phyloP scores from a whole-genome alignment of 495 filamentous ascomycete species.

The Endocarpon pusillum region DNA sequence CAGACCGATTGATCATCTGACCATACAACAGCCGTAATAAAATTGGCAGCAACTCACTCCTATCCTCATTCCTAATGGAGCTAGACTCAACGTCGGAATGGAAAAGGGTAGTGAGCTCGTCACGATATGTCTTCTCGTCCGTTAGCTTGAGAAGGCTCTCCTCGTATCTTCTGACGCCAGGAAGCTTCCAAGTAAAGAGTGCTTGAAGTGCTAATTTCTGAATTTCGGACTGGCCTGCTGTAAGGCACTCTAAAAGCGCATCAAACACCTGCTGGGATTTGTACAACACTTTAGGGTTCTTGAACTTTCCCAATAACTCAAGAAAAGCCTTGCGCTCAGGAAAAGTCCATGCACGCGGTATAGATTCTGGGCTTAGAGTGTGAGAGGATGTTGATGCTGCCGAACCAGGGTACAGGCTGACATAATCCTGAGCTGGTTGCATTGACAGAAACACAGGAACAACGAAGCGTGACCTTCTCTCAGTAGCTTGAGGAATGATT shows the following conservation, averaged over 20 bases:
- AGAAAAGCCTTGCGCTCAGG: constrained; percentile 71
- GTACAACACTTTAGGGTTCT: constrained; percentile 69
- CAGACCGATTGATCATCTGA: constrained; percentile 65
- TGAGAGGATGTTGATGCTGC: too few species aligned
- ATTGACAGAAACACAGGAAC: constrained; percentile 70
- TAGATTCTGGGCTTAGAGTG: constrained; percentile 14
- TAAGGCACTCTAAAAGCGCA: constrained; percentile 52
- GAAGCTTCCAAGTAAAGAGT: constrained; percentile 73
- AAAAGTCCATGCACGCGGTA: constrained; percentile 29
- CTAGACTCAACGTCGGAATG: constrained; percentile 53
- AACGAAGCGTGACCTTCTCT: constrained; percentile 67
- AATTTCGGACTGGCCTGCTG: constrained; percentile 75
- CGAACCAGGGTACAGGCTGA: too few species aligned
- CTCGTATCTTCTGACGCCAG: constrained; percentile 58
- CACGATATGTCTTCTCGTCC: constrained; percentile 80
- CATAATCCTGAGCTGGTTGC: too few species aligned
- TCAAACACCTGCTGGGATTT: constrained; percentile 59
- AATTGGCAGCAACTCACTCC: constrained; percentile 57
- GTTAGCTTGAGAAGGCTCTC: constrained; percentile 78
- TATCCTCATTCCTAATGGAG: constrained; percentile 56
- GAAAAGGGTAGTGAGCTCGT: constrained; percentile 75
- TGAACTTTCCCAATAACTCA: constrained; percentile 65
- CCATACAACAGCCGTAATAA: constrained; percentile 81
- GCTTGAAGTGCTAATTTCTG: constrained; percentile 73
- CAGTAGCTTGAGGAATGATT: constrained; percentile 54